Evolutionary conservation across 345 rosid species (phyloP).

Genomic region (Lepidium sativum): DNA sequence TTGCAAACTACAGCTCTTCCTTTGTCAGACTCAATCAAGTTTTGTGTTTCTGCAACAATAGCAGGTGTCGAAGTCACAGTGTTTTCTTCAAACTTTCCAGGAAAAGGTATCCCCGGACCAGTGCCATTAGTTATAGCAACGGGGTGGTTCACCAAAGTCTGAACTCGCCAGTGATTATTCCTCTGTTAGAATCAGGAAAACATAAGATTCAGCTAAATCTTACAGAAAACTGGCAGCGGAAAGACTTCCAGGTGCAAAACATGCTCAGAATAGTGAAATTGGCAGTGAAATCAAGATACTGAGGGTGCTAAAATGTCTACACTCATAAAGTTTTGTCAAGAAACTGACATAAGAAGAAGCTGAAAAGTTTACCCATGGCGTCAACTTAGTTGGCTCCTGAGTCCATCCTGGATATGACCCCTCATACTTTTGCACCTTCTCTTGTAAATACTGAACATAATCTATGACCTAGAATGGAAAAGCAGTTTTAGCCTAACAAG

Average conservation of each 20-base stretch:
- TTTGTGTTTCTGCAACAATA: slow-evolving; percentile 35
- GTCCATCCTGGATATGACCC: slow-evolving; percentile 80
- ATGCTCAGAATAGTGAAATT: not conserved
- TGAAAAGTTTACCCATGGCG: slow-evolving; percentile 66
- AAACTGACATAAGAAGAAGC: not conserved
- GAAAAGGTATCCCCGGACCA: slow-evolving; percentile 46
- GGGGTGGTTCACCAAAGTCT: slow-evolving; percentile 50
- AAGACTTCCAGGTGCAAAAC: not conserved
- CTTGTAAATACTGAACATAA: slow-evolving; percentile 75
- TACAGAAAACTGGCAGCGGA: slow-evolving; percentile 1
- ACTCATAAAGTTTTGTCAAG: not conserved
- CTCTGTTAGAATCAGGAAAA: slow-evolving; percentile 45
- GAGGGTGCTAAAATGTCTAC: not conserved
- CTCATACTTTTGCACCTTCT: slow-evolving; percentile 72
- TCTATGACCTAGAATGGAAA: slow-evolving; percentile 64
- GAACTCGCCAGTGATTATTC: slow-evolving; percentile 91
- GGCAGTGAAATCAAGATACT: not conserved
- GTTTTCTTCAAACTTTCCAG: slow-evolving; percentile 72
- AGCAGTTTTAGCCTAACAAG: not conserved
- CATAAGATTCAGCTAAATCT: not conserved
- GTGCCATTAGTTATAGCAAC: slow-evolving; percentile 65
- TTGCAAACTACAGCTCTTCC: slow-evolving; percentile 43
- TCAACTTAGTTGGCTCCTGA: slow-evolving; percentile 69
- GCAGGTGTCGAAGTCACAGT: slow-evolving; percentile 28
- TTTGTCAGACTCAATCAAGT: slow-evolving; percentile 47